Evolutionary conservation across 257 asterid species (phyloP).

Genomic region (Henckelia pumila): DNA sequence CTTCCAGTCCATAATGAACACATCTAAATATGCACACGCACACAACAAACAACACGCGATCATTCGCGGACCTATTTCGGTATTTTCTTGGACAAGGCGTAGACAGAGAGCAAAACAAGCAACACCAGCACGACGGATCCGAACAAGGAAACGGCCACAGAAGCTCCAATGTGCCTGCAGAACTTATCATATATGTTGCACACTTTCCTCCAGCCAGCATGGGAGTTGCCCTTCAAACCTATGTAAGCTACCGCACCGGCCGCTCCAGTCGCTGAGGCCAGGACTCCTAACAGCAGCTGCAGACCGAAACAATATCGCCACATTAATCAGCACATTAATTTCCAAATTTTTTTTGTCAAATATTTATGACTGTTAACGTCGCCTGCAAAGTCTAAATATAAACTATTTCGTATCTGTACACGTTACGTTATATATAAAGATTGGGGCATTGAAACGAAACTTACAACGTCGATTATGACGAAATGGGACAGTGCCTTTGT

Average conservation of each 20-base stretch:
- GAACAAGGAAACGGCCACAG: constrained; percentile 51
- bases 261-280: constrained; percentile 74
- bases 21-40: constrained; percentile 15
- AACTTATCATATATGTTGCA: constrained; percentile 47
- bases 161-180: constrained; percentile 67
- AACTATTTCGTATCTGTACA: no score
- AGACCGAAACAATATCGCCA: constrained; percentile 10
- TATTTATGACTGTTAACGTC: no score
- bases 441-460: not conserved
- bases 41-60: constrained; percentile 24
- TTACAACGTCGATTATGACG: constrained; percentile 47
- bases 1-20: constrained; percentile 23
- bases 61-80: constrained; percentile 38
- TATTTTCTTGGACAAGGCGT: constrained; percentile 60
- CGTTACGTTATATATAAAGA: no score
- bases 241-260: constrained; percentile 78
- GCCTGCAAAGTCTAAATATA: no score
- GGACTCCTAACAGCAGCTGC: constrained; percentile 74
- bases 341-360: no score
- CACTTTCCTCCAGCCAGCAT: constrained; percentile 52
- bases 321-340: not conserved
- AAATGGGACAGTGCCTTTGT: constrained; percentile 32
- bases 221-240: constrained; percentile 65
- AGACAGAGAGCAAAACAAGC: constrained; percentile 54
- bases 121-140: constrained; percentile 47